These are phyloP conservation scores for Trichoderma simmonsii DNA, from an alignment of 2,329 filamentous ascomycete species.

Conservation along the genomic window DNA sequence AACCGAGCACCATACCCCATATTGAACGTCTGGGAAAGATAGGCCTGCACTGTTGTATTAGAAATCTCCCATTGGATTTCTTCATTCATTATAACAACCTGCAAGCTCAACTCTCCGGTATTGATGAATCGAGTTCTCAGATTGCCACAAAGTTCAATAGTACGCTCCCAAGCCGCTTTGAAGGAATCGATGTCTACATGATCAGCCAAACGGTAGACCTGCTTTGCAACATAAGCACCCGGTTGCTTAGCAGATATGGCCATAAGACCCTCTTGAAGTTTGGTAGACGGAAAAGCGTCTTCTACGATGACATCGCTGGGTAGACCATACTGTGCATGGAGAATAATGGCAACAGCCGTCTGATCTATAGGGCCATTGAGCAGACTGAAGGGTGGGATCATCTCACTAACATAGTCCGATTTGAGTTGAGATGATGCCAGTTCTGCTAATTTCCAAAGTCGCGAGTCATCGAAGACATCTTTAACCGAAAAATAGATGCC, in stretches of 20 bases:
- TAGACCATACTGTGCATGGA: background rate
- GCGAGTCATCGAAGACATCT: constrained; percentile 13
- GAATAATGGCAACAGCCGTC: background rate
- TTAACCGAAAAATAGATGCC: constrained; percentile 18
- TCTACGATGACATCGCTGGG: constrained; percentile 18
- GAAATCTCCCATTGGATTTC: background rate
- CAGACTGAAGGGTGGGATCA: background rate
- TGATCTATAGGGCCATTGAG: background rate
- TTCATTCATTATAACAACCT: background rate
- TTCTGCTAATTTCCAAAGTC: constrained; percentile 2
- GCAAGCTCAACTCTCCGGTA: background rate
- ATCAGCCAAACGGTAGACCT: constrained; percentile 23
- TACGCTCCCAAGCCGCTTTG: constrained; percentile 29
- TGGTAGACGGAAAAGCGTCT: constrained; percentile 39
- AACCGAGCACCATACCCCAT: background rate
- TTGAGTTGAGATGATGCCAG: background rate
- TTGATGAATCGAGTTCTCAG: constrained; percentile 20
- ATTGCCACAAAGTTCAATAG: constrained; percentile 5
- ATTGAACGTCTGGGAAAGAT: background rate
- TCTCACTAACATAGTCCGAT: background rate
- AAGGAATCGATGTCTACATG: constrained; percentile 26
- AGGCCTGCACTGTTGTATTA: background rate
- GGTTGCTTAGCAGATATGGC: constrained; percentile 29
- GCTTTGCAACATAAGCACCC: constrained; percentile 36
- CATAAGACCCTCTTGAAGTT: constrained; percentile 40